Evolutionary conservation across 1,284 basidiomycete species (phyloP).

Genomic region (Blastosporella zonata): DNA sequence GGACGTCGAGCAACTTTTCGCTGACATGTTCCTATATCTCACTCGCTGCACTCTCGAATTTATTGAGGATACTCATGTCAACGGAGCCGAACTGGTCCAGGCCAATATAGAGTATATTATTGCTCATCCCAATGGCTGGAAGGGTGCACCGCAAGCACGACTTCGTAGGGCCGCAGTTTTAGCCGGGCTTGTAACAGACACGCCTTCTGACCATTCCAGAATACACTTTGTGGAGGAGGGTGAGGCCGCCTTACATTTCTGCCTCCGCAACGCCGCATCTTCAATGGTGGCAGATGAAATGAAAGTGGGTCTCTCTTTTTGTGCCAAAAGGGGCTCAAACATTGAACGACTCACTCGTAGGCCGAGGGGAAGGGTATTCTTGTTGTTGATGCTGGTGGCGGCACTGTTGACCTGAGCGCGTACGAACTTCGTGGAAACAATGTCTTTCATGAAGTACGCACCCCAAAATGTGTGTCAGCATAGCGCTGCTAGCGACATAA

Average conservation of each 20-base stretch:
- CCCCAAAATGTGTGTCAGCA: conserved; percentile 19
- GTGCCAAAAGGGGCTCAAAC: background rate
- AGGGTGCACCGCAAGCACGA: conserved; percentile 37
- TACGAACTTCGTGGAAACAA: conserved; percentile 12
- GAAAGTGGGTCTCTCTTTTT: background rate
- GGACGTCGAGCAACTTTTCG: too few species aligned
- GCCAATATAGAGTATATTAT: conserved; percentile 30
- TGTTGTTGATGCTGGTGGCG: conserved; percentile 48
- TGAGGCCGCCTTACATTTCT: conserved; percentile 48
- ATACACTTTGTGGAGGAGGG: conserved; percentile 51
- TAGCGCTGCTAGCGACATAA: too few species aligned
- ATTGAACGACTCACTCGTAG: conserved; percentile 20
- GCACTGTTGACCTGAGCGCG: conserved; percentile 31
- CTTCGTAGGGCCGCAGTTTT: conserved; percentile 38
- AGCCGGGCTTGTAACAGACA: conserved; percentile 33
- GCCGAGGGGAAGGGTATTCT: conserved; percentile 40
- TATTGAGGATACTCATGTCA: conserved; percentile 46
- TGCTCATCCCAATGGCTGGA: conserved; percentile 44
- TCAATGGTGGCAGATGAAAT: background rate
- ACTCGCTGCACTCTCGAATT: too few species aligned
- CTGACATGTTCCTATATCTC: too few species aligned
- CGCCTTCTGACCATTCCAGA: conserved; percentile 30
- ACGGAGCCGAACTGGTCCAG: conserved; percentile 33
- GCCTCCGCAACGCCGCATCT: conserved; percentile 36
- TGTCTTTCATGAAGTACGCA: conserved; percentile 21